Evolutionary conservation across 176 grass and related monocot species (phyloP).

Genomic region (Zea mays): DNA sequence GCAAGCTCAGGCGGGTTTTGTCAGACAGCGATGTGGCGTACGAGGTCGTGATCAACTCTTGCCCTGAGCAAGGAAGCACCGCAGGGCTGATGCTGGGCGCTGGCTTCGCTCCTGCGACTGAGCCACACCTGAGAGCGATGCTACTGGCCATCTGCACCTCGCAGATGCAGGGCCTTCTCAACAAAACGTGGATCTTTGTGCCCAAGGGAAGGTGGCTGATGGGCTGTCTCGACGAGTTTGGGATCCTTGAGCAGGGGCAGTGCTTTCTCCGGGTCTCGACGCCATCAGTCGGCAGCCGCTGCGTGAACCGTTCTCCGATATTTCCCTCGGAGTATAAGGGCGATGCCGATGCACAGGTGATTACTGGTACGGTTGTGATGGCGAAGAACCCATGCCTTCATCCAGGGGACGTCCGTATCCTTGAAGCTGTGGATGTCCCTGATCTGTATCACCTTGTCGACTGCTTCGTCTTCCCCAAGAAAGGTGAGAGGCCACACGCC

Average conservation of each 20-base stretch:
- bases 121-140: conserved; percentile 82
- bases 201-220: conserved; percentile 83
- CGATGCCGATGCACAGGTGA: conserved; percentile 41
- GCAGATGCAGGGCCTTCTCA: conserved; percentile 65
- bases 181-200: conserved; percentile 80
- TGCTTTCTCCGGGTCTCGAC: conserved; percentile 75
- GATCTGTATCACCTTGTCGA: conserved; percentile 71
- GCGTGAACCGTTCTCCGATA: conserved; percentile 45
- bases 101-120: conserved; percentile 63
- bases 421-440: conserved; percentile 80
- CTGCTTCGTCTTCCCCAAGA: conserved; percentile 85
- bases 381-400: conserved; percentile 95
- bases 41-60: conserved; percentile 58
- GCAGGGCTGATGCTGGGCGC: conserved; percentile 74
- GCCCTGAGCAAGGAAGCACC: conserved; percentile 59
- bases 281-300: conserved; percentile 53
- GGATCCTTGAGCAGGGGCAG: conserved; percentile 72
- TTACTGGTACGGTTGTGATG: conserved; percentile 71
- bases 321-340: conserved; percentile 49
- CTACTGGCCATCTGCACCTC: conserved; percentile 65
- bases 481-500: conserved; percentile 79
- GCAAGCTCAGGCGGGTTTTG: conserved; percentile 58
- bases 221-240: conserved; percentile 87
- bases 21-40: conserved; percentile 56
- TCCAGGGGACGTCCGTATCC: conserved; percentile 79